Evolutionary conservation across 495 filamentous ascomycete species (phyloP).

Genomic region (Podospora pseudocomata): DNA sequence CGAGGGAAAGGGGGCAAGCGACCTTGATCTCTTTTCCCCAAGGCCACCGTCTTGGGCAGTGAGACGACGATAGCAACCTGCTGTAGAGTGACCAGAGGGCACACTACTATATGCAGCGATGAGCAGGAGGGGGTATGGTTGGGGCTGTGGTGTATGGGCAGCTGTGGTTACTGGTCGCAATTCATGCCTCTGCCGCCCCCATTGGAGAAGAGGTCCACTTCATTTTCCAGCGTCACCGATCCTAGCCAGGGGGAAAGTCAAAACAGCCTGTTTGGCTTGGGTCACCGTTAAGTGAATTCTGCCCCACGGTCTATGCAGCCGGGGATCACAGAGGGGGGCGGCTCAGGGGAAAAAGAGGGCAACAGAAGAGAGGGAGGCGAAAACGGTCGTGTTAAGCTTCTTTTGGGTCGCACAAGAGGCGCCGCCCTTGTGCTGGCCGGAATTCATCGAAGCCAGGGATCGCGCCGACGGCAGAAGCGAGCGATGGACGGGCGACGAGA

Average conservation of each 20-base stretch:
- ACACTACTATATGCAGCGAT: not conserved
- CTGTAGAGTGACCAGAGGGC: not conserved
- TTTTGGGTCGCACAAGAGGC: conserved; percentile 8
- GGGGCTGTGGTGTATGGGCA: not conserved
- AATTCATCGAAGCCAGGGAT: conserved; percentile 26
- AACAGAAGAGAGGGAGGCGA: not conserved
- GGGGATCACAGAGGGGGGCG: no score
- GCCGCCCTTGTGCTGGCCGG: conserved; percentile 19
- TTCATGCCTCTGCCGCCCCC: conserved; percentile 29
- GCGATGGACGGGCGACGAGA: conserved; percentile 18
- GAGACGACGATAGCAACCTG: not conserved
- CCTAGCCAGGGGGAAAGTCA: conserved; percentile 22
- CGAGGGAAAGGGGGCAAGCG: conserved; percentile 14
- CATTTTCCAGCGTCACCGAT: conserved; percentile 21
- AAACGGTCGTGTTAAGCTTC: conserved; percentile 19
- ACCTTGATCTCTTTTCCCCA: not conserved
- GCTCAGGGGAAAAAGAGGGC: not conserved
- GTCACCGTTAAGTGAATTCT: conserved; percentile 16
- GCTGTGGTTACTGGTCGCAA: conserved; percentile 3
- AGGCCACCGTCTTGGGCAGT: not conserved
- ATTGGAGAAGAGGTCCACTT: conserved; percentile 23
- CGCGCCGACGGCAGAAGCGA: conserved; percentile 22
- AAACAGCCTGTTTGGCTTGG: conserved; percentile 30
- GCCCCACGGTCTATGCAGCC: not conserved
- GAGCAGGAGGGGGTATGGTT: not conserved